Evolutionary conservation across 768 basidiomycete genomes (phyloP).

Genomic region (Imleria badia): DNA sequence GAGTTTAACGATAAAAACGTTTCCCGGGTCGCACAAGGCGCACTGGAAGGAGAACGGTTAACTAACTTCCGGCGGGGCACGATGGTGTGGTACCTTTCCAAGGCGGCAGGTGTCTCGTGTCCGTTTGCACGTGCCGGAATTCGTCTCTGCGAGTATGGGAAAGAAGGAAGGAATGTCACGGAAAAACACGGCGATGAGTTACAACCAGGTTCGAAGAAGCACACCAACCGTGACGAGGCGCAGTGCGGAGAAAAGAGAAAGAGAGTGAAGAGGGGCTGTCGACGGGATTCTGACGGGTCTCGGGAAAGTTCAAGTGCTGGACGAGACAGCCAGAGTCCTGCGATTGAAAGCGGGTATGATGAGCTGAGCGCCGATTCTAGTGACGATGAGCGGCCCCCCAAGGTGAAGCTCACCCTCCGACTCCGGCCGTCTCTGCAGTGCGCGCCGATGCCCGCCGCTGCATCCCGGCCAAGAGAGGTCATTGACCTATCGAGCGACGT

Average conservation of each 20-base stretch:
- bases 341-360: conserved; percentile 26
- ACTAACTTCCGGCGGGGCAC: conserved; percentile 81
- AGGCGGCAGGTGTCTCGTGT: conserved; percentile 72
- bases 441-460: conserved; percentile 11
- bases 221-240: conserved; percentile 30
- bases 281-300: conserved; percentile 19
- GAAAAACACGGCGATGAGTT: conserved; percentile 27
- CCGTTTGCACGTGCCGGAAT: conserved; percentile 77
- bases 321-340: conserved; percentile 23
- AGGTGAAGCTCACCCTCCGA: conserved; percentile 69
- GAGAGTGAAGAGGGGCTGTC: conserved; percentile 36
- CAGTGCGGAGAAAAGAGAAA: conserved; percentile 49
- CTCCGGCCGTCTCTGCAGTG: conserved; percentile 44
- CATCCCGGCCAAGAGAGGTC: conserved; percentile 23
- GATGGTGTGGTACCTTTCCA: conserved; percentile 78
- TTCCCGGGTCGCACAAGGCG: not conserved
- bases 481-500: conserved; percentile 45
- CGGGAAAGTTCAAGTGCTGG: conserved; percentile 6
- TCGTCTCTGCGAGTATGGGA: conserved; percentile 63
- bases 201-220: conserved; percentile 46
- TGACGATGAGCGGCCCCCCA: conserved; percentile 46
- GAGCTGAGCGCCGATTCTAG: conserved; percentile 25
- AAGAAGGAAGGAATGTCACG: conserved; percentile 41
- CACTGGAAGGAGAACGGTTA: conserved; percentile 35
- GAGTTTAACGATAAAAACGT: conserved; percentile 27